A percentile compares a stretch with the other conserved stretches of the same genome.
These are phyloP conservation scores for Heterobasidion irregulare DNA, from an alignment of 1,284 basidiomycete genomes.

Conservation along the genomic window DNA sequence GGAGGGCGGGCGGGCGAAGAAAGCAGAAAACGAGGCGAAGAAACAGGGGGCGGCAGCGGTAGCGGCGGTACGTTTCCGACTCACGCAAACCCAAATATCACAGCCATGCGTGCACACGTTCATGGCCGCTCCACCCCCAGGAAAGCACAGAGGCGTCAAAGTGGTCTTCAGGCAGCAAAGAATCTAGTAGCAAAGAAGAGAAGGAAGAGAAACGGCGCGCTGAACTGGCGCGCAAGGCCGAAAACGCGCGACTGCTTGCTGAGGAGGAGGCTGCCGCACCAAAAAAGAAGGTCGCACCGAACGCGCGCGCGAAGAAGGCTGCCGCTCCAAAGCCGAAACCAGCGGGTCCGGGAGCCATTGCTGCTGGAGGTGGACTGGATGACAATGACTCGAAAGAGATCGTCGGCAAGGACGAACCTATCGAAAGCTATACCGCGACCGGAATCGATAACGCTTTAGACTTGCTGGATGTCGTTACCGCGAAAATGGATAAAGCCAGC, in stretches of 20 bases:
- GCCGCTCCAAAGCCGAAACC: constrained; percentile 40
- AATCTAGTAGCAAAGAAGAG: constrained; percentile 62
- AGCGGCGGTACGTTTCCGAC: constrained; percentile 39
- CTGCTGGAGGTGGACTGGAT: constrained; percentile 50
- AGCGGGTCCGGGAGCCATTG: constrained; percentile 70
- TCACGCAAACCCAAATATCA: not conserved
- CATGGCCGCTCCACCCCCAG: constrained; percentile 26
- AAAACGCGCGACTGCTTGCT: constrained; percentile 68
- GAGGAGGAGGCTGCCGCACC: constrained; percentile 76
- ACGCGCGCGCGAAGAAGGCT: constrained; percentile 54
- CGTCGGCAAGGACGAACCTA: constrained; percentile 25
- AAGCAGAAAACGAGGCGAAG: constrained; percentile 87
- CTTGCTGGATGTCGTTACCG: constrained; percentile 81
- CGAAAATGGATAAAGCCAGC: constrained; percentile 89
- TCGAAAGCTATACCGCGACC: constrained; percentile 72
- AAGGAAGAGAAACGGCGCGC: constrained; percentile 72
- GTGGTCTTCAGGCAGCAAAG: constrained; percentile 63
- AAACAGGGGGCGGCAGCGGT: constrained; percentile 53
- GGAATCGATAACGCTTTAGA: constrained; percentile 93
- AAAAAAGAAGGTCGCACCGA: constrained; percentile 61
- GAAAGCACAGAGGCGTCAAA: constrained; percentile 71
- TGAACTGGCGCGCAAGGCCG: constrained; percentile 68
- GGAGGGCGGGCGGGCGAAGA: constrained; percentile 81
- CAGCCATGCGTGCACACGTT: not conserved
- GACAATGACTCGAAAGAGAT: constrained; percentile 8